A percentile compares a stretch with the other conserved stretches of the same genome.
These are phyloP conservation scores for Spathaspora sp. DNA, from an alignment of 1,139 yeast genomes.

Conservation along the genomic window DNA sequence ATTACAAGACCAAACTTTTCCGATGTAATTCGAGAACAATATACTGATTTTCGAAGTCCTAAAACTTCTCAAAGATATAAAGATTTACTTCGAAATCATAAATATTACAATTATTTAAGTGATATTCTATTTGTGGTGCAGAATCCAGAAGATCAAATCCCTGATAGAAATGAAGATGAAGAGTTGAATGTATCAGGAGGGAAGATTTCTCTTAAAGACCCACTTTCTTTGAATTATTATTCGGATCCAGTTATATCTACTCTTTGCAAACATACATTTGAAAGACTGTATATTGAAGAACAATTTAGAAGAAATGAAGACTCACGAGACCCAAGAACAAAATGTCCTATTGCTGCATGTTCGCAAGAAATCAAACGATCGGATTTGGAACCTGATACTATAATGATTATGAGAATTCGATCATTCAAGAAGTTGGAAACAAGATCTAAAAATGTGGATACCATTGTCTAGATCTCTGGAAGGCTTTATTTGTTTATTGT, in stretches of 20 bases:
- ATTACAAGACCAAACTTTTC: conserved; percentile 10
- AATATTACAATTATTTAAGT: conserved; percentile 23
- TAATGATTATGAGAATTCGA: conserved; percentile 52
- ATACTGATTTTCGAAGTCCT: conserved; percentile 3
- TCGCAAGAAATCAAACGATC: conserved; percentile 21
- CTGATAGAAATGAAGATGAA: conserved; percentile 43
- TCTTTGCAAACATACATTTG: conserved; percentile 63
- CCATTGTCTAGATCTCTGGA: conserved; percentile 7
- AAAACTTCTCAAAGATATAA: conserved; percentile 7
- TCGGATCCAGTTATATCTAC: conserved; percentile 52
- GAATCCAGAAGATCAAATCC: conserved; percentile 44
- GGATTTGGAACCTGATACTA: conserved; percentile 41
- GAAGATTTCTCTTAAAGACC: conserved; percentile 60
- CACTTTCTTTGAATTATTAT: conserved; percentile 55
- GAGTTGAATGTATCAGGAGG: conserved; percentile 70
- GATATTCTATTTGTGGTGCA: conserved; percentile 29
- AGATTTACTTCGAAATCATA: conserved; percentile 7
- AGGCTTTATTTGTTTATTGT: not conserved
- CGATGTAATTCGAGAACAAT: conserved; percentile 9
- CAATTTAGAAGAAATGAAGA: conserved; percentile 20
- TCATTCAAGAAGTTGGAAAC: conserved; percentile 21
- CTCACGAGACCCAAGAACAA: not conserved
- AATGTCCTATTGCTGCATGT: conserved; percentile 55
- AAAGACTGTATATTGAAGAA: conserved; percentile 40
- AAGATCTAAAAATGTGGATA: conserved; percentile 10